Evolutionary conservation across 2,329 filamentous ascomycete species (phyloP).

Genomic region (Samsoniella hepiali): DNA sequence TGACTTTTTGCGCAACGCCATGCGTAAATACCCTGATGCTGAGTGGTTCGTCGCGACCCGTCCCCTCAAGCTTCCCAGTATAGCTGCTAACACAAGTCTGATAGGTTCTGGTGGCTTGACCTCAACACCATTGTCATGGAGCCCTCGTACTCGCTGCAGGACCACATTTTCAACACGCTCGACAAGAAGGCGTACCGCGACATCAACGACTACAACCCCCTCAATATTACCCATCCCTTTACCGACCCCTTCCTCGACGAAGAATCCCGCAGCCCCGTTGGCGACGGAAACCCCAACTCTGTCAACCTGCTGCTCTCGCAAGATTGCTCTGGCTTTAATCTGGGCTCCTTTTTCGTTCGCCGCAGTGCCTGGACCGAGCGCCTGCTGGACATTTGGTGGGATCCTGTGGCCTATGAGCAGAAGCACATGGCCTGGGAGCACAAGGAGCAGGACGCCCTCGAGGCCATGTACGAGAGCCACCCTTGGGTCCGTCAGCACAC

Average conservation of each 20-base stretch:
- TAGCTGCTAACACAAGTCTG: not conserved
- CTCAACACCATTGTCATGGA: slow-evolving; percentile 99
- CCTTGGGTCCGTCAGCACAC: slow-evolving; percentile 89
- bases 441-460: slow-evolving; percentile 94
- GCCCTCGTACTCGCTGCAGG: slow-evolving; percentile 81
- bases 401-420: slow-evolving; percentile 95
- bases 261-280: slow-evolving; percentile 65
- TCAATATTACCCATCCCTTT: slow-evolving; percentile 86
- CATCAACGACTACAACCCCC: slow-evolving; percentile 92
- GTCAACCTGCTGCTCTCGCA: slow-evolving; percentile 88
- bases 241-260: slow-evolving; percentile 72
- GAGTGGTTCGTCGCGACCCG: slow-evolving; percentile 69
- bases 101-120: slow-evolving; percentile 99
- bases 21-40: slow-evolving; percentile 91
- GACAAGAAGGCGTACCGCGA: slow-evolving; percentile 78
- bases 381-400: slow-evolving; percentile 96
- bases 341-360: slow-evolving; percentile 90
- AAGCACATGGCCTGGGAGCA: slow-evolving; percentile 99
- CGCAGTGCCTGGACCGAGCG: slow-evolving; percentile 87
- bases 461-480: slow-evolving; percentile 86
- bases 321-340: slow-evolving; percentile 93
- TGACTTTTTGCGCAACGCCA: slow-evolving; percentile 81
- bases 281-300: slow-evolving; percentile 73
- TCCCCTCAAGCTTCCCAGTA: not conserved
- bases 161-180: slow-evolving; percentile 83